Base-by-base conservation (phyloP, 2,329 filamentous ascomycete species). In the Arthrobotrys sphaeroides region DNA sequence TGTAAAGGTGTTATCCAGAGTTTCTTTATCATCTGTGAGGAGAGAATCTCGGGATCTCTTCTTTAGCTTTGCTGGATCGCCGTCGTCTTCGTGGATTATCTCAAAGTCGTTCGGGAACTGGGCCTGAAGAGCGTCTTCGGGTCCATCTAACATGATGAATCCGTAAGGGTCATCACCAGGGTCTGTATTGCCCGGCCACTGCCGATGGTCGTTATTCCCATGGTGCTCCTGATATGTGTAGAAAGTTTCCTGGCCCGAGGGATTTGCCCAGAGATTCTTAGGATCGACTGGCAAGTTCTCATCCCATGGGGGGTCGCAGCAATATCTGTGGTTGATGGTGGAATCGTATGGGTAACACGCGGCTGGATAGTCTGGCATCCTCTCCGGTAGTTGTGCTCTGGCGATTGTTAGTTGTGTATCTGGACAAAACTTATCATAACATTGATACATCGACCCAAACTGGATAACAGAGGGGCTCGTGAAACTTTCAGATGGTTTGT, bases 71-170 rank as follows among this genome's bases (percentile, higher is more conserved):
- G 65, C 20, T n/a, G 61, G 59, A 10, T 59, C 42, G 4, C 59
- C 7, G 72, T 67, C 7, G 78, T 24, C 20, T 26, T 47, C n/a
- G 20, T 47, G 43, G 5, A 47, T 65, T 12, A 81, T 77, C 10
- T 80, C 80, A 31, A 79, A 70, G 7, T 73, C 65, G 10, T 62
- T 57, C 22, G 57, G 55, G 55, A 82, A 82, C 16, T 65, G 66
- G 60, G 78, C 73, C 60, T 82, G 76, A 18, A 82, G 77, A 9
- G 80, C 77, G n/a, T 77, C 81, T 20, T 73, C 47, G 3, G 77
- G 73, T 0, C 81, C 81, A 65, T 82, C 74, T 5, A 82, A 77
- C 79, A 81, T 81, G 10, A 82, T 60, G 49, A 82, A 81, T 3
- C 80, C 80, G 66, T 81, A 81, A 0, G 81, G 62, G 66, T 82